Conservation (phyloP, 371 early-diverging fungal genomes). For the Dichotomocladium elegans region DNA sequence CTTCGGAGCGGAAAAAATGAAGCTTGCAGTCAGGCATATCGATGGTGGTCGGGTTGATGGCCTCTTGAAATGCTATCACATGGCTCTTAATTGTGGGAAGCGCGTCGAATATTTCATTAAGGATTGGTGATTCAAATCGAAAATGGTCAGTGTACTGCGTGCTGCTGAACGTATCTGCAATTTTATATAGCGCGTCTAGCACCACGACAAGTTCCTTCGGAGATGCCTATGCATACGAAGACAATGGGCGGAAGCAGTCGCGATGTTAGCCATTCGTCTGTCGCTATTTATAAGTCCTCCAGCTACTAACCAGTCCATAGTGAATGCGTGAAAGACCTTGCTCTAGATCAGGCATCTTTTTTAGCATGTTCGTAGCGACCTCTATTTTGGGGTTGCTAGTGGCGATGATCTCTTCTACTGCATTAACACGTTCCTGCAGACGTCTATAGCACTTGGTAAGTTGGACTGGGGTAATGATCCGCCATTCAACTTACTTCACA, state of each 20-base stretch:
- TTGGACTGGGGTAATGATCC: not conserved
- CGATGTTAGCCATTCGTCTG: too few relatives aligned
- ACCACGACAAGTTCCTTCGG: slow-evolving; percentile 59
- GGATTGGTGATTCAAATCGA: slow-evolving; percentile 28
- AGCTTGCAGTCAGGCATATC: slow-evolving; percentile 35
- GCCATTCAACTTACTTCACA: slow-evolving; percentile 11
- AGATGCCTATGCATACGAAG: slow-evolving; percentile 32
- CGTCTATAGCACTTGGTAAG: slow-evolving; percentile 14
- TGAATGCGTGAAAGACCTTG: slow-evolving; percentile 72
- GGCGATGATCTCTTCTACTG: slow-evolving; percentile 62
- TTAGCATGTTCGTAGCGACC: slow-evolving; percentile 22
- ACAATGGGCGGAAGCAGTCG: not conserved
- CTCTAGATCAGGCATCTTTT: slow-evolving; percentile 69
- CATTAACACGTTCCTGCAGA: slow-evolving; percentile 66
- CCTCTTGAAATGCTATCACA: slow-evolving; percentile 28
- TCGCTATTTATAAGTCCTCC: not conserved
- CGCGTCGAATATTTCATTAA: slow-evolving; percentile 34
- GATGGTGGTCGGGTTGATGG: slow-evolving; percentile 44
- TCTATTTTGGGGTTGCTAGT: slow-evolving; percentile 23
- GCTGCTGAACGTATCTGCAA: slow-evolving; percentile 20
- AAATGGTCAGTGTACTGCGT: slow-evolving; percentile 8
- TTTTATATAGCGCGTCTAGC: slow-evolving; percentile 46
- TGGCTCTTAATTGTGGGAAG: slow-evolving; percentile 32
- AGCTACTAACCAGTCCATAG: slow-evolving; percentile 54
- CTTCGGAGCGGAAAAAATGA: slow-evolving; percentile 47